Evolutionary conservation across 2,329 filamentous ascomycete genomes (phyloP).

Genomic region (Fusarium sp.): DNA sequence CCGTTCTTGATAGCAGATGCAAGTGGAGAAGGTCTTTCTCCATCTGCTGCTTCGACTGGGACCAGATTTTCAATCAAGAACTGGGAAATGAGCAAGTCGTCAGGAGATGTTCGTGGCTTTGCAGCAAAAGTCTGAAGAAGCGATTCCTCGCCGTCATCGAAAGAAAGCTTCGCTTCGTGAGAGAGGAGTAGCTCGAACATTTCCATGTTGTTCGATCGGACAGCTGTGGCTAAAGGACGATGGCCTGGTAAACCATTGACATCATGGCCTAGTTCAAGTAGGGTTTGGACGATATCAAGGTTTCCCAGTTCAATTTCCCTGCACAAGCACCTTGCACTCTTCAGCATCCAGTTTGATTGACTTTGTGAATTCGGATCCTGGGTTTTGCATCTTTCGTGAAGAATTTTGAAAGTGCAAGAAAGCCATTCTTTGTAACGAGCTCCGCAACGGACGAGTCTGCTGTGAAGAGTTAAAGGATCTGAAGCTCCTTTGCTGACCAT

Average conservation of each 20-base stretch:
- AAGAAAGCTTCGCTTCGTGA: neutral
- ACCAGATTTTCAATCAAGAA: neutral
- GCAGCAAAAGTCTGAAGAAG: neutral
- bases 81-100: neutral
- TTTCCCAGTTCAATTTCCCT: neutral
- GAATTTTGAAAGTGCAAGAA: slow-evolving; percentile 1
- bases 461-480: slow-evolving; percentile 8
- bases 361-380: neutral
- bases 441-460: slow-evolving; percentile 5
- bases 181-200: slow-evolving; percentile 5
- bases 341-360: neutral
- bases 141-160: neutral
- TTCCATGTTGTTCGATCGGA: neutral
- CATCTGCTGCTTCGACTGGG: neutral
- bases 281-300: neutral
- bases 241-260: neutral
- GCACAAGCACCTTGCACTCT: neutral
- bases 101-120: neutral
- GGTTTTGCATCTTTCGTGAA: neutral
- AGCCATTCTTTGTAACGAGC: neutral
- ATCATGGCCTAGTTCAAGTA: neutral
- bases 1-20: neutral
- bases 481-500: neutral
- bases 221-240: neutral
- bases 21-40: neutral